A percentile compares a stretch with the other conserved stretches of the same genome.
These are phyloP conservation scores for Lippia alba DNA, from an alignment of 305 asterid genomes.

Conservation along the genomic window DNA sequence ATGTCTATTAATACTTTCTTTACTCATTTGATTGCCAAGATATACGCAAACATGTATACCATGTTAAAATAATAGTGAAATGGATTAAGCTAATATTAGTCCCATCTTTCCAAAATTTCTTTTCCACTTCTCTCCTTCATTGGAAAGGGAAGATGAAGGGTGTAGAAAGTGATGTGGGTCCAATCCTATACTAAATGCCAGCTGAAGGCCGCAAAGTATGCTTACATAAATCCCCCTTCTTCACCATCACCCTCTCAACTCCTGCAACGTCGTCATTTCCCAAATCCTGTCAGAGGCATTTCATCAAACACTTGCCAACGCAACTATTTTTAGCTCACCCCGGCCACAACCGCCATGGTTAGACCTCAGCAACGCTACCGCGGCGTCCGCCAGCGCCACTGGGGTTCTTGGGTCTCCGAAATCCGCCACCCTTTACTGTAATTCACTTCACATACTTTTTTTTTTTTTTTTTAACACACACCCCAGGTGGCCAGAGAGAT, in stretches of 20 bases:
- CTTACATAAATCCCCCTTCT: slow-evolving; percentile 44
- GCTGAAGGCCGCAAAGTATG: slow-evolving; percentile 62
- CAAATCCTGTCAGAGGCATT: slow-evolving; percentile 33
- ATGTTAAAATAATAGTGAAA: not conserved
- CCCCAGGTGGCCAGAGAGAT: too few species aligned
- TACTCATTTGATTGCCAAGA: not conserved
- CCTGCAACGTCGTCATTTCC: slow-evolving; percentile 1
- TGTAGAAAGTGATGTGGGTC: slow-evolving; percentile 50
- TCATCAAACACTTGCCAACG: slow-evolving; percentile 32
- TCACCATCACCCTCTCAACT: slow-evolving; percentile 16
- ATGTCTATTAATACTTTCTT: not conserved
- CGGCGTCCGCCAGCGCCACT: slow-evolving; percentile 94
- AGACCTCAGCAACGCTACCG: slow-evolving; percentile 81
- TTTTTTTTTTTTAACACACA: too few species aligned
- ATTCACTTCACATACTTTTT: not conserved
- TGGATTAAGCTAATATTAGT: not conserved
- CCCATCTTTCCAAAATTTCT: not conserved
- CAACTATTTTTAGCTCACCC: not conserved
- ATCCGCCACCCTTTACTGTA: slow-evolving; percentile 93
- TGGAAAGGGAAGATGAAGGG: slow-evolving; percentile 37
- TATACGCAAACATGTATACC: not conserved
- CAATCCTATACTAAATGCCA: slow-evolving; percentile 43
- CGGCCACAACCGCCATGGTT: slow-evolving; percentile 48
- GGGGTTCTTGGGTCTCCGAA: slow-evolving; percentile 99
- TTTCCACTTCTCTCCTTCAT: slow-evolving; percentile 9